These are phyloP conservation scores for Trichoderma asperelloides DNA, from an alignment of 495 filamentous ascomycete genomes.

Conservation along the genomic window DNA sequence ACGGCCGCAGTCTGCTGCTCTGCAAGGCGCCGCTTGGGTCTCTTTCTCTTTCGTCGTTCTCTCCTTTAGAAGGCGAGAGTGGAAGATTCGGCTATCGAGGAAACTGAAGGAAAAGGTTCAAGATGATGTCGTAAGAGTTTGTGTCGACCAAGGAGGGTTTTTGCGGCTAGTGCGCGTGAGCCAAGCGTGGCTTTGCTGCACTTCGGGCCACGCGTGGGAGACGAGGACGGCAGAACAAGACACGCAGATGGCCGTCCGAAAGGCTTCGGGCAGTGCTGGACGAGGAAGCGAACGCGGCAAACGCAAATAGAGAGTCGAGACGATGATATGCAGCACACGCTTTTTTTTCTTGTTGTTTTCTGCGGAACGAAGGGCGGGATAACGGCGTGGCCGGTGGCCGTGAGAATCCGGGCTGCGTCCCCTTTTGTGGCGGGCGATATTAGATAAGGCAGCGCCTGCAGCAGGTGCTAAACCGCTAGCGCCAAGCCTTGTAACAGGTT, in stretches of 20 bases:
- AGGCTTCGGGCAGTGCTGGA: neutral
- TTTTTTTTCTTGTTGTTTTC: neutral
- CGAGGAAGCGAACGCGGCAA: neutral
- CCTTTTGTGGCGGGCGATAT: conserved; percentile 1
- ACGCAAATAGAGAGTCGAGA: neutral
- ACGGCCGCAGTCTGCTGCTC: neutral
- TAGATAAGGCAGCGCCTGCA: neutral
- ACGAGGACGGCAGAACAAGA: neutral
- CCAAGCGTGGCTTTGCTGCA: conserved; percentile 5
- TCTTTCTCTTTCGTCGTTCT: neutral
- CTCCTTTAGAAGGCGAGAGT: no score
- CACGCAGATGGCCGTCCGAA: neutral
- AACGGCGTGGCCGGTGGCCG: neutral
- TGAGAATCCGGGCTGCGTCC: conserved; percentile 5
- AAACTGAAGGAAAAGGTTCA: neutral
- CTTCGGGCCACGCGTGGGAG: neutral
- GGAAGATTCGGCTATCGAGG: no score
- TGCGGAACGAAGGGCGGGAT: neutral
- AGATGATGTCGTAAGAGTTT: neutral
- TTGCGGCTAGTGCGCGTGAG: neutral
- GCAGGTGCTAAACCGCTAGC: neutral
- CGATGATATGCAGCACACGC: neutral
- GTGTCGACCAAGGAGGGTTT: conserved; percentile 1
- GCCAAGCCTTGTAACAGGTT: neutral
- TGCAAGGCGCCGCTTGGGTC: neutral